phyloP scores from a whole-genome alignment of 2,329 filamentous ascomycete genomes.

The Hypoxylon sp. region DNA sequence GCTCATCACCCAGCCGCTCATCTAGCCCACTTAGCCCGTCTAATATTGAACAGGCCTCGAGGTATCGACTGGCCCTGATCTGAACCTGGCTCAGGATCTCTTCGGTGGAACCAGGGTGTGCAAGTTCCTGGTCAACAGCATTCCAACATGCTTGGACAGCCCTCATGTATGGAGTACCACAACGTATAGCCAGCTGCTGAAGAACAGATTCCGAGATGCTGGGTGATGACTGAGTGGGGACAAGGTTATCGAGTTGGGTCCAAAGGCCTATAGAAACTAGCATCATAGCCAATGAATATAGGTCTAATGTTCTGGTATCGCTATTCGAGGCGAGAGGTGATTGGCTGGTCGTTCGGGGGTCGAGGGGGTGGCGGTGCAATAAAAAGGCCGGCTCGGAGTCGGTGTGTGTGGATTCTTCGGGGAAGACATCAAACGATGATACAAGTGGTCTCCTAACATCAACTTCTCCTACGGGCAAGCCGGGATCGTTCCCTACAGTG shows the following conservation, averaged over 20 bases:
- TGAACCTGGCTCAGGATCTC: constrained; percentile 63
- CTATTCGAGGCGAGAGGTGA: constrained; percentile 59
- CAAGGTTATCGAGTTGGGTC: constrained; percentile 69
- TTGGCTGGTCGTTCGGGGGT: constrained; percentile 60
- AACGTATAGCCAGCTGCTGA: constrained; percentile 70
- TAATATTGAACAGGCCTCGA: constrained; percentile 69
- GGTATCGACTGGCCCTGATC: constrained; percentile 62
- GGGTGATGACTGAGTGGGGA: constrained; percentile 55
- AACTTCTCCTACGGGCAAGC: constrained; percentile 56
- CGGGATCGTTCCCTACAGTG: constrained; percentile 52
- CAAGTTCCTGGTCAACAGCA: constrained; percentile 71
- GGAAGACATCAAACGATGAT: constrained; percentile 79
- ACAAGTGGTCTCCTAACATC: constrained; percentile 75
- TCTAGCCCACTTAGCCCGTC: constrained; percentile 67
- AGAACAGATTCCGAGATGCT: constrained; percentile 69
- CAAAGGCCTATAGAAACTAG: constrained; percentile 80
- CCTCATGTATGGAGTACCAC: constrained; percentile 78
- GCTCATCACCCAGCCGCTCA: constrained; percentile 60
- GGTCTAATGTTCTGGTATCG: constrained; percentile 68
- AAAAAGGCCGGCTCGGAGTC: constrained; percentile 45
- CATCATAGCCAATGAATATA: constrained; percentile 78
- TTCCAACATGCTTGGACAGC: constrained; percentile 76
- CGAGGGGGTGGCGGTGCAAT: constrained; percentile 73
- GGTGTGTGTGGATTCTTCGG: constrained; percentile 52
- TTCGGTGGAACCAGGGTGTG: constrained; percentile 57